A percentile compares a stretch with the other conserved stretches of the same genome.
Evolutionary conservation across 1,139 yeast genomes (phyloP).

Genomic region (Yamadazyma membranifaciens): DNA sequence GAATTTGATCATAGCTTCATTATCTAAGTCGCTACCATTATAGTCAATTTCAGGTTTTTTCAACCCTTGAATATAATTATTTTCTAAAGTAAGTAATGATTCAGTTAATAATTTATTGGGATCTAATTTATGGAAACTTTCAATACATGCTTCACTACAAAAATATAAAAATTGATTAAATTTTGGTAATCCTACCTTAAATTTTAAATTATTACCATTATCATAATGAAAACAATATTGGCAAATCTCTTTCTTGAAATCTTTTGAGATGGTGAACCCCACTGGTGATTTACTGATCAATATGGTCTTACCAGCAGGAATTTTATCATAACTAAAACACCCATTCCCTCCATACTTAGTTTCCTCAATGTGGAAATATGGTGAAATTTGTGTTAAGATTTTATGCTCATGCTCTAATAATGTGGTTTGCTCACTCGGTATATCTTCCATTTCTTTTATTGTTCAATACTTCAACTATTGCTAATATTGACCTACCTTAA

Average conservation of each 20-base stretch:
- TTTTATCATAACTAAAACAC: constrained; percentile 47
- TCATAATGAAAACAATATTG: constrained; percentile 52
- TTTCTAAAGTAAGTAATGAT: constrained; percentile 28
- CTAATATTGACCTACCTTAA: not conserved
- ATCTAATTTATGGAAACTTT: constrained; percentile 29
- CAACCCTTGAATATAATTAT: constrained; percentile 21
- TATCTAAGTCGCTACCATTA: constrained; percentile 13
- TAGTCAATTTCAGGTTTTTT: constrained; percentile 22
- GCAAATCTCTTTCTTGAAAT: constrained; percentile 68
- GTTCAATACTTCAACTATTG: not conserved
- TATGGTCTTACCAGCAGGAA: constrained; percentile 43
- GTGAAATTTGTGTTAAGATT: constrained; percentile 20
- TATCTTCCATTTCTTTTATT: constrained; percentile 1
- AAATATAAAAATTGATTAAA: constrained; percentile 37
- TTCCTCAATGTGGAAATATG: constrained; percentile 34
- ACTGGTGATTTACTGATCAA: constrained; percentile 41
- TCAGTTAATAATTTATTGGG: constrained; percentile 20
- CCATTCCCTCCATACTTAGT: constrained; percentile 66
- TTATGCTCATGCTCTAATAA: constrained; percentile 7
- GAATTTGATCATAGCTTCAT: constrained; percentile 15
- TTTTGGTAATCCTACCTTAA: constrained; percentile 20
- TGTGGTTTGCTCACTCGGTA: constrained; percentile 14
- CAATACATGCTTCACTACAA: constrained; percentile 49
- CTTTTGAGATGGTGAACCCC: constrained; percentile 48
- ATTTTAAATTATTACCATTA: constrained; percentile 48